Conservation (phyloP, 2,329 filamentous ascomycete genomes). For the Sporothrix dimorphospora region DNA sequence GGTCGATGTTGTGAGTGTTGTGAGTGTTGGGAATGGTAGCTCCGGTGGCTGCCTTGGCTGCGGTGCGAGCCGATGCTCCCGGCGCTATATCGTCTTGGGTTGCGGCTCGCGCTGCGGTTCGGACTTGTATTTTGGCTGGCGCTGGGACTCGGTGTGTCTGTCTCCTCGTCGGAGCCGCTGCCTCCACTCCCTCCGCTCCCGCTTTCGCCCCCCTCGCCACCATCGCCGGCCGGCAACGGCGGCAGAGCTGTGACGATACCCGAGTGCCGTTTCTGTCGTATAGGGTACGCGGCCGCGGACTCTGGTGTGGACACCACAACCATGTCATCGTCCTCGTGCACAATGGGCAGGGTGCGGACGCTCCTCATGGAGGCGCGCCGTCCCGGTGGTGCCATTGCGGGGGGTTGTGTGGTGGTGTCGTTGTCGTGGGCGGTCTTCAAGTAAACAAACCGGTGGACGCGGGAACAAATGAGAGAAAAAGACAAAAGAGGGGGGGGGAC, state of each 20-base stretch:
- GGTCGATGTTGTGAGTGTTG: background rate
- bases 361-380: constrained; percentile 35
- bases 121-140: background rate
- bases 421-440: background rate
- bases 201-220: background rate
- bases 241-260: constrained; percentile 35
- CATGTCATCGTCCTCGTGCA: constrained; percentile 42
- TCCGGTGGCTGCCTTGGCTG: background rate
- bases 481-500: no score
- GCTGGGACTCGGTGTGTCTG: background rate
- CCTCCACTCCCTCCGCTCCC: background rate
- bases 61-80: constrained; percentile 1
- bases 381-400: constrained; percentile 30
- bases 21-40: background rate
- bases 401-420: background rate
- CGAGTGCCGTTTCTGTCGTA: constrained; percentile 35
- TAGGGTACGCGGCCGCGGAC: constrained; percentile 30
- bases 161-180: constrained; percentile 17
- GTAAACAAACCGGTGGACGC: background rate
- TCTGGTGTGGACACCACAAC: constrained; percentile 29
- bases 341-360: constrained; percentile 44
- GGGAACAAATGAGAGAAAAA: background rate
- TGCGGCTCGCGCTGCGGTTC: background rate
- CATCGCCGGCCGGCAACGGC: constrained; percentile 7
- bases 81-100: background rate